A percentile compares a stretch with the other conserved stretches of the same genome.
Evolutionary conservation across 768 basidiomycete genomes (phyloP).

Genomic region (Naganishia kalamii): DNA sequence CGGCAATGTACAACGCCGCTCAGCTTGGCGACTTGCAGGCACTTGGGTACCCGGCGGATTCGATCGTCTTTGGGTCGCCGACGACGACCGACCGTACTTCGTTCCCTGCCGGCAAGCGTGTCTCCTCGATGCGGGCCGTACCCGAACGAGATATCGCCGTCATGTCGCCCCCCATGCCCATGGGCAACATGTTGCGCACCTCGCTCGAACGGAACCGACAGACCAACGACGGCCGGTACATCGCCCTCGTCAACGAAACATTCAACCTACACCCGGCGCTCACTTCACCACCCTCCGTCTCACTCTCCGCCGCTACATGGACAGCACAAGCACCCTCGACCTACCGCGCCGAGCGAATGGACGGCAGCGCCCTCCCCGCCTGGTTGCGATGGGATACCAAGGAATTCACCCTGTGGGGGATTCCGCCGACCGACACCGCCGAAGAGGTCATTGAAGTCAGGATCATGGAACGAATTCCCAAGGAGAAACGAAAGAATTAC

Average conservation of each 20-base stretch:
- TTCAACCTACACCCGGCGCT: slow-evolving; percentile 45
- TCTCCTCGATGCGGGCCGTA: slow-evolving; percentile 37
- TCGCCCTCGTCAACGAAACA: slow-evolving; percentile 41
- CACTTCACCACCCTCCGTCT: slow-evolving; percentile 42
- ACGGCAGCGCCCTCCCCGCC: slow-evolving; percentile 34
- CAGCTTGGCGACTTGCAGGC: slow-evolving; percentile 30
- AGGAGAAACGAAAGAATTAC: slow-evolving; percentile 33
- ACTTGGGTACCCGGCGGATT: slow-evolving; percentile 41
- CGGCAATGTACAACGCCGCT: slow-evolving; percentile 29
- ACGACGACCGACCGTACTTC: slow-evolving; percentile 23
- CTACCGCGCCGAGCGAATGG: slow-evolving; percentile 40
- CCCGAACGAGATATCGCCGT: slow-evolving; percentile 26
- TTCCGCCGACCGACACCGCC: slow-evolving; percentile 32
- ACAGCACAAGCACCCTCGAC: slow-evolving; percentile 41
- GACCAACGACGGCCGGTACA: slow-evolving; percentile 35
- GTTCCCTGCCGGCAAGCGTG: slow-evolving; percentile 19
- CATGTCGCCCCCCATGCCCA: slow-evolving; percentile 42
- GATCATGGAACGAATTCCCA: slow-evolving; percentile 41
- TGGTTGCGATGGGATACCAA: slow-evolving; percentile 46
- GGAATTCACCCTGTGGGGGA: slow-evolving; percentile 46
- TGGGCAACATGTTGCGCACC: slow-evolving; percentile 38
- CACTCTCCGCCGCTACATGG: slow-evolving; percentile 44
- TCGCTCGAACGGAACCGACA: slow-evolving; percentile 22
- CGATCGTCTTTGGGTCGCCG: slow-evolving; percentile 43
- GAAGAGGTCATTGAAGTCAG: slow-evolving; percentile 35